phyloP scores from a whole-genome alignment of 495 filamentous ascomycete genomes.

The Cryomyces minteri region DNA sequence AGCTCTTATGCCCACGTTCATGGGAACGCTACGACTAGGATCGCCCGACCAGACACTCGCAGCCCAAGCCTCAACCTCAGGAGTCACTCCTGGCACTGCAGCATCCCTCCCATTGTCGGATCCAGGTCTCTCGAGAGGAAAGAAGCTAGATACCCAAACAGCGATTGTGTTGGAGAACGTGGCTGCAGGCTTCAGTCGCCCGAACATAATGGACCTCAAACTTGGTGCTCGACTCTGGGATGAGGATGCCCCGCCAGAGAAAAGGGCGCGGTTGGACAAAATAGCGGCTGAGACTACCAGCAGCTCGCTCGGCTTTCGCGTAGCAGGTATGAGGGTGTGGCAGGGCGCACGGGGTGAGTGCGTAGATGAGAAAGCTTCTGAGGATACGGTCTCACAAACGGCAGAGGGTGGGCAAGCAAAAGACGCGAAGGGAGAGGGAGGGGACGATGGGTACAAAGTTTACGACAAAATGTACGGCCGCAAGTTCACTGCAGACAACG shows the following conservation, averaged over 20 bases:
- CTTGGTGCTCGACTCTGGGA: slow-evolving; percentile 77
- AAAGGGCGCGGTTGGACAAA: slow-evolving; percentile 62
- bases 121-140: slow-evolving; percentile 11
- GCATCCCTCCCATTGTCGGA: neutral
- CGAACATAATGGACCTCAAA: slow-evolving; percentile 93
- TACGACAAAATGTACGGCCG: slow-evolving; percentile 86
- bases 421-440: slow-evolving; percentile 21
- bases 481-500: slow-evolving; percentile 46
- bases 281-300: slow-evolving; percentile 67
- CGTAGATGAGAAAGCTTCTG: slow-evolving; percentile 1
- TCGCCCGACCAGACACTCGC: slow-evolving; percentile 28
- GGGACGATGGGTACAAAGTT: slow-evolving; percentile 42
- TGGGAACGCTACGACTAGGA: slow-evolving; percentile 53
- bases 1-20: slow-evolving; percentile 65
- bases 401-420: slow-evolving; percentile 23
- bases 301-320: slow-evolving; percentile 61
- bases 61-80: slow-evolving; percentile 11
- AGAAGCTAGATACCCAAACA: slow-evolving; percentile 38
- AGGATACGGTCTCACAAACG: neutral
- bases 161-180: slow-evolving; percentile 82
- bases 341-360: slow-evolving; percentile 26
- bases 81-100: neutral
- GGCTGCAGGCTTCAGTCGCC: slow-evolving; percentile 58
- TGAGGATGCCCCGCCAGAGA: slow-evolving; percentile 57
- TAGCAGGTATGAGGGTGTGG: slow-evolving; percentile 90